Base-by-base conservation (phyloP, 306 rosid species). In the Cicer pinnatifidum region DNA sequence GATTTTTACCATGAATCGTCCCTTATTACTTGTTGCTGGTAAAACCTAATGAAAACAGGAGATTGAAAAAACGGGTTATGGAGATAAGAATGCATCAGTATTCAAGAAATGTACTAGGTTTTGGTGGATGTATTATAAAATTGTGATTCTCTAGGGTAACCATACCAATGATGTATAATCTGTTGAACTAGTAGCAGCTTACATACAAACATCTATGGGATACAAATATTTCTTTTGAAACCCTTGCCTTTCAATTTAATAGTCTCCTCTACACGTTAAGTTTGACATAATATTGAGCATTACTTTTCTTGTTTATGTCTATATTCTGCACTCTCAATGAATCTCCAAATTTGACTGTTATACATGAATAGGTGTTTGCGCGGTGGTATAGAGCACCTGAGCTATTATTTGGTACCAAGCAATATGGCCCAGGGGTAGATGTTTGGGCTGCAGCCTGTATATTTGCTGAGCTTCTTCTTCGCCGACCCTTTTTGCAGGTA, bases 341-440 rank as follows among this genome's bases (percentile, higher is more conserved):
- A 67, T 67, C 11, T 81, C 9, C 44, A 13, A 16, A 8, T 46
- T 75, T 52, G 62, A 83, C 67, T 33, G 61, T 53, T 46, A 52
- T 68, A 51, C 69, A 44, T 78, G 75, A 51, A 76, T 70, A 93
- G 98, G 98, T 93, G 53, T 93, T 93, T 78, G 98, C 98, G 7
- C 89, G 97, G 67, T 93, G 98, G 98, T 93, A 93, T 81, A 93
- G 98, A 89, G 98, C 98, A 81, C 98, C 98, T 39, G 98, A 93
- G 81, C 84, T 93, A 46, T 83, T 93, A 84, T 93, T 93, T 84
- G 97, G 98, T 41, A 84, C 97, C 75, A 93, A 91, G 86, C 97
- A 90, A 75, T 93, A 93, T 76, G 98, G 98, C 48, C 72, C 98
- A 13, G 96, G 93, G 68, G 98, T 93, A 53, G 98, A 93, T 91